Conservation (phyloP, 768 basidiomycete species). For the Termitomyces sp. region DNA sequence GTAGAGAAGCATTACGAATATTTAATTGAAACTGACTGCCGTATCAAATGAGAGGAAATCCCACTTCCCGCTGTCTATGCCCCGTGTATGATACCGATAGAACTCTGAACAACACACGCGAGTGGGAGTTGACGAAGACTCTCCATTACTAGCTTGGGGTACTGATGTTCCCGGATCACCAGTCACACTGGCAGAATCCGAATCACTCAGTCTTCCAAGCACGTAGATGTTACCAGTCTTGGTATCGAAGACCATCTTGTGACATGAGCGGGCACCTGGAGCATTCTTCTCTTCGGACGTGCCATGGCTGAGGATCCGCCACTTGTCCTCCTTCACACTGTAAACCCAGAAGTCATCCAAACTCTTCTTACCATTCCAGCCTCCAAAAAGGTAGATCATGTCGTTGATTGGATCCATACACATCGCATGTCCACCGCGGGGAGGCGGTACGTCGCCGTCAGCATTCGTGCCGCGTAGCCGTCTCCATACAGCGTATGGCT, state of each 20-base stretch:
- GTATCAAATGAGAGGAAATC: slow-evolving; percentile 65
- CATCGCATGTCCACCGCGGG: slow-evolving; percentile 79
- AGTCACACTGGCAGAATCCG: slow-evolving; percentile 32
- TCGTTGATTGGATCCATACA: slow-evolving; percentile 63
- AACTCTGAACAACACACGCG: slow-evolving; percentile 58
- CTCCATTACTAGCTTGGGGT: slow-evolving; percentile 7
- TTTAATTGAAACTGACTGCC: slow-evolving; percentile 35
- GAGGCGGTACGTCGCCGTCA: slow-evolving; percentile 58
- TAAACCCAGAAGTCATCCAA: slow-evolving; percentile 81
- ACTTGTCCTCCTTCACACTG: slow-evolving; percentile 49
- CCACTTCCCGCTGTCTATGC: slow-evolving; percentile 62
- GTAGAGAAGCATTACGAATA: not conserved
- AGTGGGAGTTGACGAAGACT: slow-evolving; percentile 9
- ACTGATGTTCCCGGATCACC: slow-evolving; percentile 13
- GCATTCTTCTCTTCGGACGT: slow-evolving; percentile 57
- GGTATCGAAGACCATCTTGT: slow-evolving; percentile 79
- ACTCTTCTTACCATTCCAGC: slow-evolving; percentile 69
- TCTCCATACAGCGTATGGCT: slow-evolving; percentile 58
- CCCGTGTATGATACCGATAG: slow-evolving; percentile 67
- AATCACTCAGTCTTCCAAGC: slow-evolving; percentile 62
- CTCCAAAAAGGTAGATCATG: slow-evolving; percentile 71
- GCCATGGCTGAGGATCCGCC: slow-evolving; percentile 52
- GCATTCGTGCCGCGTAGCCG: slow-evolving; percentile 54
- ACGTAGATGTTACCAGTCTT: slow-evolving; percentile 67
- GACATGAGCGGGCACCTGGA: slow-evolving; percentile 68